Base-by-base conservation (phyloP, 345 rosid genomes). In the Pistacia integerrima region DNA sequence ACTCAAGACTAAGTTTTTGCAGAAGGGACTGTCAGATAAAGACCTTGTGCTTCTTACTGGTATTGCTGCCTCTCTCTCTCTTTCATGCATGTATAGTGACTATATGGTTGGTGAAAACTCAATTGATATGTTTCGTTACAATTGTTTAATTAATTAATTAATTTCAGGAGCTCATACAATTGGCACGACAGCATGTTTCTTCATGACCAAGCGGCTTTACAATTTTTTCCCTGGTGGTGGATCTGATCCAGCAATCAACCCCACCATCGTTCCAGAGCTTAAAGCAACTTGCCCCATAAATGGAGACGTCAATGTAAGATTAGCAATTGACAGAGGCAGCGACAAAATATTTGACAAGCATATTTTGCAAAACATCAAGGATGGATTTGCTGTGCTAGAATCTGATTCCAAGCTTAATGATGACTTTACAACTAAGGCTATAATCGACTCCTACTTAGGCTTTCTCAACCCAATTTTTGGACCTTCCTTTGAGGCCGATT, bases 111-210 rank as follows among this genome's bases (percentile, higher is more conserved):
- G 82, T 89, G 77, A 60, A 66, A 83, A 69, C 81, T 79, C 79
- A 72, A 77, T 70, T 81, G 54, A 76, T 64, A 78, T 82, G 86
- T 25, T 25, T 25, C 25, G 25, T 25, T 25, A 25, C 25, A 25
- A 25, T 25, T 25, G 25, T 25, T 25, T 25, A 25, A 25, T 25
- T 25, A 25, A 25, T 25, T 25, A 25, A 25, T 25, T 25, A 57
- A 17, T 67, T 54, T 77, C 92, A 93, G 94, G 90, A 49, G 97
- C 94, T 4, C 98, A 92, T 69, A 89, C 92, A 5, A 94, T 94
- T 66, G 98, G 98, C 36, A 90, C 96, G 33, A 85, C 94, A 0
- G 97, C 97, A 11, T 94, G 97, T 79, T 94, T 94, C 91, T 94
- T 91, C 90, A 85, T 94, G 96, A 84, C 83, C 38, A 76, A 77